Base-by-base conservation (phyloP, 306 rosid species). In the Vigna trinervia region DNA sequence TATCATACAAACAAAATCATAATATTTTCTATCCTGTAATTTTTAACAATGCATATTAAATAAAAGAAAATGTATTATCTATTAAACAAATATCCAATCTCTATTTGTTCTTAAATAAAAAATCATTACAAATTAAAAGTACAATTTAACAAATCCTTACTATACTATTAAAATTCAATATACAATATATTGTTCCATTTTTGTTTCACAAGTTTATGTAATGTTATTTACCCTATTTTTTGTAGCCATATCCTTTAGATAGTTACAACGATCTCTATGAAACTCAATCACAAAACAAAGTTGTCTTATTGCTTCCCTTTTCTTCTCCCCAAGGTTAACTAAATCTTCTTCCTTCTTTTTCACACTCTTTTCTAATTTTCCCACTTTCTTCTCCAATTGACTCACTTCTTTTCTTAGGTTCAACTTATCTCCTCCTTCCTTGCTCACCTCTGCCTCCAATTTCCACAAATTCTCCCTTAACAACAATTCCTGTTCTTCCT, bases 271-370 rank as follows among this genome's bases (percentile, higher is more conserved):
- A 43, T 46, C 69, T 2, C 89, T 89, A 52, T 94, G 90, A 85
- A 86, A 90, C n/a, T 94, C 98, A 73, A 86, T 84, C 61, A 87
- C 67, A 17, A 89, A 59, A 69, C 98, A 94, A 0, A 94, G 90
- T 20, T 91, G 97, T 63, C 90, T 87, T 76, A 94, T 91, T 28
- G 88, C 98, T 76, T 91, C 98, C 57, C 86, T 91, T 81, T 93
- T 93, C 82, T 87, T 89, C 83, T 91, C 96, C 1, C 89, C 91
- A 28, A 90, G 80, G 19, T 75, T 64, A 38, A 54, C 6, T 53
- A 91, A 69, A 5, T 85, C 89, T 45, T 88, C 96, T 12, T 94
- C 94, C 48, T 85, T 91, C 77, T 89, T 92, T 19, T 82, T 84
- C 17, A 90, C 2, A 11, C 20, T 71, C 63, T 74, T 88, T 30